These are phyloP conservation scores for Irpex rosettiformis DNA, from an alignment of 1,284 basidiomycete genomes.

Conservation along the genomic window DNA sequence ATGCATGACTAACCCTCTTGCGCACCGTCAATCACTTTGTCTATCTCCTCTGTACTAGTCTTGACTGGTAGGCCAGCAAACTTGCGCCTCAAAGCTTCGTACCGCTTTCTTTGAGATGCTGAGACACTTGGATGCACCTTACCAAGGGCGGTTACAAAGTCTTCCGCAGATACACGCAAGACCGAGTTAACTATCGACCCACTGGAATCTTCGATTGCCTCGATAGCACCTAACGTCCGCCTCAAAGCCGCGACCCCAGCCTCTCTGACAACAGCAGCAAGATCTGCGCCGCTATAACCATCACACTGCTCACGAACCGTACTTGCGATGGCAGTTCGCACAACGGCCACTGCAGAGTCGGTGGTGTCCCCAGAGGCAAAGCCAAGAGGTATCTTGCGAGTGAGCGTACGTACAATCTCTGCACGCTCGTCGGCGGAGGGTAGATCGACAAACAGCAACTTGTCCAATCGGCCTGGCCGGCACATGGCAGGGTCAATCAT, in stretches of 20 bases:
- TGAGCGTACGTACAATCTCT: conserved; percentile 81
- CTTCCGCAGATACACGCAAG: conserved; percentile 52
- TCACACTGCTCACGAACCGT: conserved; percentile 65
- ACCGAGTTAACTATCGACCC: conserved; percentile 14
- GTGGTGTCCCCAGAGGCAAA: conserved; percentile 11
- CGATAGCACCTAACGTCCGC: conserved; percentile 63
- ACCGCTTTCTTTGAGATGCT: conserved; percentile 74
- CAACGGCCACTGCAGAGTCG: conserved; percentile 24
- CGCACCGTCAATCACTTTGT: conserved; percentile 6
- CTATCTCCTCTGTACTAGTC: conserved; percentile 11
- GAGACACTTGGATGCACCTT: conserved; percentile 91
- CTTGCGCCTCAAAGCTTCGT: conserved; percentile 75
- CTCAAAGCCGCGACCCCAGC: conserved; percentile 85
- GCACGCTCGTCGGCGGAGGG: conserved; percentile 75
- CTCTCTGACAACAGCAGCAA: conserved; percentile 85
- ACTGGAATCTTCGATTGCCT: conserved; percentile 43
- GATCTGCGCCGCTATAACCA: conserved; percentile 88
- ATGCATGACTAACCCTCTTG: not conserved
- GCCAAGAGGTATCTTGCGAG: conserved; percentile 71
- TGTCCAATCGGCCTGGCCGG: conserved; percentile 93
- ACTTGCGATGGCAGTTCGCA: conserved; percentile 38
- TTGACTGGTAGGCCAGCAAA: conserved; percentile 57
- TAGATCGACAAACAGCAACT: conserved; percentile 94
- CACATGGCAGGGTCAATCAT: conserved; percentile 99
- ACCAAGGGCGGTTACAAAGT: conserved; percentile 75